Base-by-base conservation (phyloP, 1,139 yeast species). In the Sugiyamaella sp. region DNA sequence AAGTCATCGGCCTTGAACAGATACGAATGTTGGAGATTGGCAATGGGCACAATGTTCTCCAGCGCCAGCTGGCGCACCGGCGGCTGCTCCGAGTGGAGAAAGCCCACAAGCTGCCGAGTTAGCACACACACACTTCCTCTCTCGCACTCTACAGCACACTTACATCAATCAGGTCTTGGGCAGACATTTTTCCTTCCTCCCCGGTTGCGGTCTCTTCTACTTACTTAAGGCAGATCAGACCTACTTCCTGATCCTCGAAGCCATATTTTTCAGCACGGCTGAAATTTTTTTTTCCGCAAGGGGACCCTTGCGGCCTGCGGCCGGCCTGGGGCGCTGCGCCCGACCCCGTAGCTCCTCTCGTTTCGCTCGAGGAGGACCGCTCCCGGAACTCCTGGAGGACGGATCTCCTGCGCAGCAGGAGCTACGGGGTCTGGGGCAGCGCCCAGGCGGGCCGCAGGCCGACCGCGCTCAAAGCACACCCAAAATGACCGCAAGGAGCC, bases 61-160 rank as follows among this genome's bases (percentile, higher is more conserved):
- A 91, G 75, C 0, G 98, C 98, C 54, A 91, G 84, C 62, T 85
- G 90, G 54, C 87, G 83, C 27, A 90, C 89, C 6, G 89, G 87
- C 2, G 89, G 85, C 65, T 88, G 91, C 1, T 87, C 86, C 6
- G 91, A 82, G 68, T 89, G 97, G 58, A 93, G 77, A 70, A 93
- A 91, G 48, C 79, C 82, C 19, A 91, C 96, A 47, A 90, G 64
- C 51, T 48, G 25, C 6, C 9, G 9, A 10, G 44, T 38, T 39
- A 38, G 43, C 33, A n/a, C n/a, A n/a, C n/a, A n/a, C n/a, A n/a
- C n/a, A n/a, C n/a, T n/a, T n/a, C n/a, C n/a, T n/a, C n/a, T n/a
- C n/a, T n/a, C n/a, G n/a, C n/a, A 20, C 19, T 21, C 9, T 21
- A 21, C 12, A 25, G 10, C 5, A 25, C 29, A 12, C 66, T 40